These are phyloP conservation scores for Penicillium sp. DNA, from an alignment of 2,329 filamentous ascomycete species.

Conservation along the genomic window DNA sequence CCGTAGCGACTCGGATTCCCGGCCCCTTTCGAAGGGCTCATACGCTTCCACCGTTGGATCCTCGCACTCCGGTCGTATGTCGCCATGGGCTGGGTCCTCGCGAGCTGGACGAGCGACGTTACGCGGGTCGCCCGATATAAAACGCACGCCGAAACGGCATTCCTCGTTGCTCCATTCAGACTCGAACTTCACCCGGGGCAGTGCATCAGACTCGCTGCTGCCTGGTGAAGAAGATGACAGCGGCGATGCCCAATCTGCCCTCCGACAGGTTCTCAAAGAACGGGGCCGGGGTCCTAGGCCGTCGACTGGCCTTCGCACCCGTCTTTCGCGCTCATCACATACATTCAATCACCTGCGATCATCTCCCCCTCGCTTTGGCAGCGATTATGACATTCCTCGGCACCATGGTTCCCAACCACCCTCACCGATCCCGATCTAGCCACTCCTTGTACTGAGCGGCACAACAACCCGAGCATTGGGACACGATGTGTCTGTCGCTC, in stretches of 20 bases:
- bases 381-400: slow-evolving; percentile 40
- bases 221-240: slow-evolving; percentile 34
- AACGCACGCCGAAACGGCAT: slow-evolving; percentile 38
- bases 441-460: slow-evolving; percentile 57
- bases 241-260: slow-evolving; percentile 49
- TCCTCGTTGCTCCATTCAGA: slow-evolving; percentile 35
- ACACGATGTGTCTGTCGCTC: slow-evolving; percentile 62
- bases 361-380: slow-evolving; percentile 44
- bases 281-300: slow-evolving; percentile 30
- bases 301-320: slow-evolving; percentile 32
- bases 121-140: slow-evolving; percentile 31
- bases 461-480: slow-evolving; percentile 53
- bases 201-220: slow-evolving; percentile 28
- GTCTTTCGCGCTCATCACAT: slow-evolving; percentile 32
- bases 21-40: slow-evolving; percentile 47
- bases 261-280: slow-evolving; percentile 48
- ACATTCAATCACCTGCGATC: slow-evolving; percentile 43
- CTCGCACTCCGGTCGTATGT: slow-evolving; percentile 43
- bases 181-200: slow-evolving; percentile 34
- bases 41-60: slow-evolving; percentile 46
- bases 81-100: slow-evolving; percentile 43
- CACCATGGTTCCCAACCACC: slow-evolving; percentile 53
- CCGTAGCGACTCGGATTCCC: slow-evolving; percentile 38
- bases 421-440: slow-evolving; percentile 53
- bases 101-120: slow-evolving; percentile 28